phyloP scores from a whole-genome alignment of 2,329 filamentous ascomycete genomes.

The Cadophora sp. region DNA sequence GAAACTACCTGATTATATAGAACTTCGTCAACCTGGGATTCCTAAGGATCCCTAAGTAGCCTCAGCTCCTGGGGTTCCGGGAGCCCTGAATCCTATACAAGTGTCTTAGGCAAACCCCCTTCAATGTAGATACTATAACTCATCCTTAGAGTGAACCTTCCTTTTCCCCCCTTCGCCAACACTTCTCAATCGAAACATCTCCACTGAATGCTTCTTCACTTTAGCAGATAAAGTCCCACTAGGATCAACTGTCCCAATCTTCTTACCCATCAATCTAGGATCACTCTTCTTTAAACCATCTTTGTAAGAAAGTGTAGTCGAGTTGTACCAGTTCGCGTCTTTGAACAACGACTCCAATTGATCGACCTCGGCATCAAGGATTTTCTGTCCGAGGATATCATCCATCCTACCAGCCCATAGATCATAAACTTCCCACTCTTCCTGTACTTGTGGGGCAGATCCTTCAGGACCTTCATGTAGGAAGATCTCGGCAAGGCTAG shows the following conservation, averaged over 20 bases:
- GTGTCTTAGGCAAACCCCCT: too few relatives aligned
- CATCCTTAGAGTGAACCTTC: slow-evolving; percentile 23
- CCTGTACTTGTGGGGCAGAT: slow-evolving; percentile 48
- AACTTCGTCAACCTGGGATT: too few relatives aligned
- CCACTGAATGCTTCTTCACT: slow-evolving; percentile 54
- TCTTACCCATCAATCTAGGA: slow-evolving; percentile 55
- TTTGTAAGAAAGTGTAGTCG: slow-evolving; percentile 52
- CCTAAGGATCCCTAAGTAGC: too few relatives aligned
- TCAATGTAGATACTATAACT: slow-evolving; percentile 18
- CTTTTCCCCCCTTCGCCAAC: slow-evolving; percentile 24
- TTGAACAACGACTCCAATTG: slow-evolving; percentile 25
- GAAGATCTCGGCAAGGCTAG: slow-evolving; percentile 58
- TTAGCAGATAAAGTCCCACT: slow-evolving; percentile 49
- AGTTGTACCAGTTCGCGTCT: slow-evolving; percentile 50
- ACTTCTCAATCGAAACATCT: slow-evolving; percentile 44
- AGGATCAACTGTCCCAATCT: slow-evolving; percentile 49
- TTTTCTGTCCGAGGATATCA: slow-evolving; percentile 48
- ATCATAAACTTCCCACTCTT: slow-evolving; percentile 58
- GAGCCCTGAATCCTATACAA: too few relatives aligned
- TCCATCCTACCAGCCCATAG: slow-evolving; percentile 60
- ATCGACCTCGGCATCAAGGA: slow-evolving; percentile 14
- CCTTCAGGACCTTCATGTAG: slow-evolving; percentile 51
- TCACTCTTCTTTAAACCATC: slow-evolving; percentile 51
- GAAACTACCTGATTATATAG: too few relatives aligned
- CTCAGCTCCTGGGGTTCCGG: too few relatives aligned